Evolutionary conservation across 2,329 filamentous ascomycete genomes (phyloP).

Genomic region (Cryphonectria naterciae): DNA sequence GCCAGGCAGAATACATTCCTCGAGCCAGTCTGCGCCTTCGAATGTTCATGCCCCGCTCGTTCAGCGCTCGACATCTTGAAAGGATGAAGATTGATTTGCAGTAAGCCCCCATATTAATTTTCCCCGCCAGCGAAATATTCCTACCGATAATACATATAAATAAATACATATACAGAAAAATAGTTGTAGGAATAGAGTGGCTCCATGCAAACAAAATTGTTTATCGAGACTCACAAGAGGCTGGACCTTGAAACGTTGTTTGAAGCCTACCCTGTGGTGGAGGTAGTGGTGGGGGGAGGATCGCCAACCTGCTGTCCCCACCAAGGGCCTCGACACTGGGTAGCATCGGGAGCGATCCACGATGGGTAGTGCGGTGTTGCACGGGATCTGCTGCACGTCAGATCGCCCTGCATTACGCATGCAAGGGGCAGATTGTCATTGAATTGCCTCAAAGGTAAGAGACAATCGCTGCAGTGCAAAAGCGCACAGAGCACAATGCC

Average conservation of each 20-base stretch:
- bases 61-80: background rate
- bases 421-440: conserved; percentile 1
- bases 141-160: background rate
- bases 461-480: background rate
- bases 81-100: background rate
- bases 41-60: background rate
- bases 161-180: background rate
- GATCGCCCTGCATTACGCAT: background rate
- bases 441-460: background rate
- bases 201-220: background rate
- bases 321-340: background rate
- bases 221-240: background rate
- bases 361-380: background rate
- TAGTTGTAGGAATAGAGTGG: background rate
- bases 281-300: background rate
- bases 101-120: background rate
- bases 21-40: background rate
- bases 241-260: background rate
- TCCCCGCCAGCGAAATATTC: background rate
- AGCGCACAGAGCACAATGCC: background rate
- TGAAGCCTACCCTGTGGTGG: background rate
- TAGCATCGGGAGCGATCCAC: background rate
- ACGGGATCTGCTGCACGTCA: conserved; percentile 7
- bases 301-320: background rate
- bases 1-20: background rate